Base-by-base conservation (phyloP, 2,329 filamentous ascomycete species). In the Coleophoma eucalyptorum region DNA sequence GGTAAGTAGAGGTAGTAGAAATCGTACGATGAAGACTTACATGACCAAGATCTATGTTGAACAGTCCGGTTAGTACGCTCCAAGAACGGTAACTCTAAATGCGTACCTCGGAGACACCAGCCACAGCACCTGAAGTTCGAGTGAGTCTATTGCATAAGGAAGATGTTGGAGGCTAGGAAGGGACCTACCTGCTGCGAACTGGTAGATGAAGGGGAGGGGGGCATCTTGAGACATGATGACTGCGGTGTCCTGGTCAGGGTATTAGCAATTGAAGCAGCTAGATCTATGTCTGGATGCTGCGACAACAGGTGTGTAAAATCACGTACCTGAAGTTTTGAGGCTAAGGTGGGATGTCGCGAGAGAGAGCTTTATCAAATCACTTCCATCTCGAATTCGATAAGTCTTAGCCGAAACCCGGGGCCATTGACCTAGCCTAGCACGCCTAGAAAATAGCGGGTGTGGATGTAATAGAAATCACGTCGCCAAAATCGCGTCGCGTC, bases 61-160 rank as follows among this genome's bases (percentile, higher is more conserved):
- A 47, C 40, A 48, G 59, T 55, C 64, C 51, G 64, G 53, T 40
- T 43, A 32, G 48, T 49, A 33, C 11, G 38, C 32, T 54, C 20
- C 43, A 50, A 38, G 5, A 32, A 16, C 34, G 26, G 26, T 5
- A 26, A 5, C 26, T 5, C 26, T 26, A n/a, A 20, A 40, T 48
- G 75, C 86, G 73, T 78, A 92, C 91, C 83, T 99, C 94, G 64
- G 93, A 97, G 59, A 99, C 92, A 79, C 94, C 94, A 67, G 94
- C 94, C 68, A 99, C 89, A 69, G 94, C 94, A 76, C 87, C 86
- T 89, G 50, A 3, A 62, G 35, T 61, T 55, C 55, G 34, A 56
- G 63, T 64, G 18, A 26, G 26, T 26, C 26, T 8, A 26, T 8
- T 26, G 26, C 26, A 26, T 8, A 5, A 26, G 4, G 26, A 26